Evolutionary conservation across 148 eudicot species (phyloP), one percentile per base, ranked within the genome.

Genomic region (Beta vulgaris): DNA sequence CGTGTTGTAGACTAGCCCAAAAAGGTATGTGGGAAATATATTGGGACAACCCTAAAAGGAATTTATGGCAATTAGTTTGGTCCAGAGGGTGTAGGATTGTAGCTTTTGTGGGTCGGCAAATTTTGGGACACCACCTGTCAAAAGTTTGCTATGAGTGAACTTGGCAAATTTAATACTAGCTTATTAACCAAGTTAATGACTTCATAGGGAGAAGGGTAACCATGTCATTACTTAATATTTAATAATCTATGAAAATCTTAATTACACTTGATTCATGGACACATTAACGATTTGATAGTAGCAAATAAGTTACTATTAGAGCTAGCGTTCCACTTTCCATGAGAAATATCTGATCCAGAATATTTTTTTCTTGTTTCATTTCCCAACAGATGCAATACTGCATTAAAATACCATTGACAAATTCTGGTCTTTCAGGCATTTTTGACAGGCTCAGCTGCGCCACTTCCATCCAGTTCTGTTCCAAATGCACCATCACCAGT

Each of bases 361-460:
- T 60, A 19, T 63, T 7, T 31, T 32, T 23, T 46, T 51, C 12
- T 18, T 0, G 29, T 66, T 25, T 37, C 62, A 1, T 37, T 37
- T 54, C 29, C 26, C 46, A n/a, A 4, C 44, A 61, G 16, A 36
- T 14, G 23, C 48, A 64, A 34, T 21, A 25, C 39, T 65, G 48
- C 37, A 13, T 23, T 15, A 7, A 8, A 73, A n/a, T 12, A 40
- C 9, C 21, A n/a, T 55, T 68, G 32, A 68, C 66, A 6, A 54
- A 54, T 28, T 34, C 15, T 57, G 55, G 13, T 68, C 34, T 68
- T 40, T 69, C 78, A 81, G 84, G 81, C 21, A 39, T 74, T 51
- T 63, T 75, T 79, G 34, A 51, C 75, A 12, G 49, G 71, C 54
- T 28, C 78, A 19, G 66, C 26, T 68, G 61, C 71, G 29, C 81